A percentile compares a stretch with the other conserved stretches of the same genome.
phyloP scores from a whole-genome alignment of 306 rosid genomes.

The Abrus pulchellus region DNA sequence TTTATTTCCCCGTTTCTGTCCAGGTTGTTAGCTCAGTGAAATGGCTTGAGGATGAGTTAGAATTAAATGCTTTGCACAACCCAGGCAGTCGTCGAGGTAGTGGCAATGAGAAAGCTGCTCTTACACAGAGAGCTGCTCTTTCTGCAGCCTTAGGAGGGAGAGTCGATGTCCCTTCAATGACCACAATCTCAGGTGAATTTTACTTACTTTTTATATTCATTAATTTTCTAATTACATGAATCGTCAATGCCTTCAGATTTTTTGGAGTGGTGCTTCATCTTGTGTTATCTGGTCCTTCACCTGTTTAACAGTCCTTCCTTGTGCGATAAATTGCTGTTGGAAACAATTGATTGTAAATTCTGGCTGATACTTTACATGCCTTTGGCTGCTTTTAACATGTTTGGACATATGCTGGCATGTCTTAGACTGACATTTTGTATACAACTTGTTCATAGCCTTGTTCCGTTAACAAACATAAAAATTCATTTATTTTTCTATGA shows the following conservation, averaged over 20 bases:
- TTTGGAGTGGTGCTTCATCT: conserved; percentile 35
- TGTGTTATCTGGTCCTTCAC: conserved; percentile 23
- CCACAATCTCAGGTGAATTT: conserved; percentile 86
- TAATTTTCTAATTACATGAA: conserved; percentile 27
- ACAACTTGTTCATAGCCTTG: conserved; percentile 36
- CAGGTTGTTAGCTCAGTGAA: conserved; percentile 99
- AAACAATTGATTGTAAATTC: no score
- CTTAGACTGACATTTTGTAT: conserved; percentile 27
- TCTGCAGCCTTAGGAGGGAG: conserved; percentile 97
- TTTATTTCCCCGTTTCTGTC: conserved; percentile 42
- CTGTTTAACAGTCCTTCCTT: conserved; percentile 33
- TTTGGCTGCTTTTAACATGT: conserved; percentile 1
- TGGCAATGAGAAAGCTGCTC: conserved; percentile 97
- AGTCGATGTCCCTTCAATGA: conserved; percentile 88
- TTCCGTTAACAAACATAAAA: conserved; percentile 33
- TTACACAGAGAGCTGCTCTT: conserved; percentile 91
- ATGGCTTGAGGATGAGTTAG: conserved; percentile 99
- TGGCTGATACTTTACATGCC: conserved; percentile 7
- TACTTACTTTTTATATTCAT: conserved; percentile 35
- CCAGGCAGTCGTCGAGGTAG: conserved; percentile 91
- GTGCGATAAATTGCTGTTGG: conserved; percentile 10
- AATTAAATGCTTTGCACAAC: conserved; percentile 96
- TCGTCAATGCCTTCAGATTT: conserved; percentile 13
- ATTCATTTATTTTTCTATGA: conserved; percentile 22
- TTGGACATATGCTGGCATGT: conserved; percentile 25